These are phyloP conservation scores for Filobasidium uniguttulatum DNA, from an alignment of 1,284 basidiomycete species.

Conservation along the genomic window DNA sequence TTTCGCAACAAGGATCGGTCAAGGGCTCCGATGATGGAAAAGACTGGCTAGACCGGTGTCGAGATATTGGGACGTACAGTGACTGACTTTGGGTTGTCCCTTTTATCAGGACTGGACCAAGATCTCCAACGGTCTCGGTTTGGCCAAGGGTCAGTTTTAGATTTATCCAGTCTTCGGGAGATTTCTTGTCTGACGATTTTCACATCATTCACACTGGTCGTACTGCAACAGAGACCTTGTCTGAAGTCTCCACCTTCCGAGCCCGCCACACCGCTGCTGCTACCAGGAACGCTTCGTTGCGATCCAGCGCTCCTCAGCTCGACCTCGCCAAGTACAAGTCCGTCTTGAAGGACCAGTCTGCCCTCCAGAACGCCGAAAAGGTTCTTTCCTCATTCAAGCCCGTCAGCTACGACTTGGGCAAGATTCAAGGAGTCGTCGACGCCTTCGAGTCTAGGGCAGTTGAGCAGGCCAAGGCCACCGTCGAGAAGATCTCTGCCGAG, in stretches of 20 bases:
- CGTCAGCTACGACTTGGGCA: constrained; percentile 81
- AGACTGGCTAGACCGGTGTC: constrained; percentile 2
- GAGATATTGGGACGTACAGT: neutral
- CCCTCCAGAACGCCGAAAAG: constrained; percentile 89
- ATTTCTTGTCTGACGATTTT: neutral
- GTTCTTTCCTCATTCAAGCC: constrained; percentile 82
- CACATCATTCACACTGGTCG: neutral
- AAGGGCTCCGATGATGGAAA: neutral
- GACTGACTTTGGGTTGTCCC: constrained; percentile 13
- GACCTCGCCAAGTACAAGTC: constrained; percentile 87
- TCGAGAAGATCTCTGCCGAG: constrained; percentile 82
- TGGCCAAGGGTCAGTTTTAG: constrained; percentile 63
- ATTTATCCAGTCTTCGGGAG: neutral
- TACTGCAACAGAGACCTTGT: constrained; percentile 59
- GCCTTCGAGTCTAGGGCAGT: constrained; percentile 96
- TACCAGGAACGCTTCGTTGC: constrained; percentile 55
- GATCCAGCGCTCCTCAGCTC: constrained; percentile 48
- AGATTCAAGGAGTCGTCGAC: constrained; percentile 90
- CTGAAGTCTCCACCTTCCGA: constrained; percentile 85
- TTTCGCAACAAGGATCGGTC: neutral
- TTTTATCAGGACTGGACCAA: constrained; percentile 69
- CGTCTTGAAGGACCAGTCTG: constrained; percentile 79
- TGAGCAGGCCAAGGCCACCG: constrained; percentile 78
- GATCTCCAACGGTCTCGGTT: constrained; percentile 75
- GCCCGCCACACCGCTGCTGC: constrained; percentile 85